Evolutionary conservation across 2,329 filamentous ascomycete species (phyloP).

Genomic region (Aspergillus tanneri): DNA sequence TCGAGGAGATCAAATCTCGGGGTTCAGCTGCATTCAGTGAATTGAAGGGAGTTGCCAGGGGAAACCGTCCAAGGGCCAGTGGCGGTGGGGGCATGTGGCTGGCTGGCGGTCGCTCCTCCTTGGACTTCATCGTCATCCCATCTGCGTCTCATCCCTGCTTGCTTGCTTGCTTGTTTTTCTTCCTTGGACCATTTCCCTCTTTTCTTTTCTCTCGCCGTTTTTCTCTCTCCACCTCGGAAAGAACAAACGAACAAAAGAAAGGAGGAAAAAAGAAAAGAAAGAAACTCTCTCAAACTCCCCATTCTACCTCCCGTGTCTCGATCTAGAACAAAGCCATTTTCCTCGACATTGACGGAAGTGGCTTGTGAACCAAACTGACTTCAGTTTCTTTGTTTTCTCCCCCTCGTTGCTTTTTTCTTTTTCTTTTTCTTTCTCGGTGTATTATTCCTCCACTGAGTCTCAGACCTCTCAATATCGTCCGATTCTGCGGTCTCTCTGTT

Average conservation of each 20-base stretch:
- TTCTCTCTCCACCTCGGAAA: too few relatives aligned
- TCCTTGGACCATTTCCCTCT: constrained; percentile 2
- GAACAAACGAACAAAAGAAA: too few relatives aligned
- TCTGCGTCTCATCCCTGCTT: not conserved
- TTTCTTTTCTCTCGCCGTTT: not conserved
- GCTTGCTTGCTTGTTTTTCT: not conserved
- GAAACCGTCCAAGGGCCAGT: constrained; percentile 11
- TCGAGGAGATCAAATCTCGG: not conserved
- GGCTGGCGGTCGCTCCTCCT: not conserved
- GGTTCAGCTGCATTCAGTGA: not conserved
- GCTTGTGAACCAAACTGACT: too few relatives aligned
- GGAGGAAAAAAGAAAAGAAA: too few relatives aligned
- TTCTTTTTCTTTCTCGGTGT: constrained; percentile 1
- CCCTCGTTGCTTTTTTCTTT: constrained; percentile 3
- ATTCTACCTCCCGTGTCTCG: too few relatives aligned
- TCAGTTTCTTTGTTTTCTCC: constrained; percentile 5
- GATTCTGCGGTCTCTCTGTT: constrained; percentile 1
- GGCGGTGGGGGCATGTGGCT: not conserved
- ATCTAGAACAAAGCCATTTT: constrained; percentile 20
- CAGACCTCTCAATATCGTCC: constrained; percentile 6
- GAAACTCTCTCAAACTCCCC: too few relatives aligned
- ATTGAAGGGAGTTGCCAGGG: constrained; percentile 24
- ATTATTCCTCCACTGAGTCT: constrained; percentile 3
- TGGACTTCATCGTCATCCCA: not conserved
- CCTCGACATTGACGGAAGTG: constrained; percentile 5